Conservation (phyloP, 257 asterid genomes). For the Ajuga chamaepitys region DNA sequence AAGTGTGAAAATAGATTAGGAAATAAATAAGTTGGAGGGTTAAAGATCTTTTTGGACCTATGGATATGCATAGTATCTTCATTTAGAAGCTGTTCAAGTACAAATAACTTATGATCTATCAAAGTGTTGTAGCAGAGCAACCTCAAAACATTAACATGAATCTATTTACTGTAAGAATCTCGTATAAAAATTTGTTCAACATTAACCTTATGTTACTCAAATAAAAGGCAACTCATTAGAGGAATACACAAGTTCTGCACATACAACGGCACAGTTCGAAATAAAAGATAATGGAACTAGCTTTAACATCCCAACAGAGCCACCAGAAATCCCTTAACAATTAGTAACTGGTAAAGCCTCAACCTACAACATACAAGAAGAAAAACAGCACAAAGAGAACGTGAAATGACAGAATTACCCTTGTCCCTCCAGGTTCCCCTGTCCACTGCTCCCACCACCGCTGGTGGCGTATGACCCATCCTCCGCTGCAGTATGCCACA, state of each 20-base stretch:
- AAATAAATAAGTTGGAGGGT: neutral
- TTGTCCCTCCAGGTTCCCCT: constrained; percentile 46
- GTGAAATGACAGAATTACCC: constrained; percentile 23
- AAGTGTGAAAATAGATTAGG: neutral
- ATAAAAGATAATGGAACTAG: neutral
- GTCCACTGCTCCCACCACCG: constrained; percentile 42
- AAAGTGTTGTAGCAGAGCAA: neutral
- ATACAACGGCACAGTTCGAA: neutral
- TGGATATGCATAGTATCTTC: neutral
- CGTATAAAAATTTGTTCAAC: neutral
- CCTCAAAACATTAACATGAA: neutral
- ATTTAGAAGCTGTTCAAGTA: neutral
- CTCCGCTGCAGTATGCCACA: constrained; percentile 62
- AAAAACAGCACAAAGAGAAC: no score
- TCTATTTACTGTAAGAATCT: neutral
- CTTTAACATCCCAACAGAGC: neutral
- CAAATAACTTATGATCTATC: neutral
- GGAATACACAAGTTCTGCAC: neutral
- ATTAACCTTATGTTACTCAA: neutral
- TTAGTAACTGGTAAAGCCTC: neutral
- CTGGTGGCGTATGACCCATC: constrained; percentile 55
- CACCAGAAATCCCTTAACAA: neutral
- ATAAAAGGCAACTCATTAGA: no score
- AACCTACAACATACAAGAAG: neutral
- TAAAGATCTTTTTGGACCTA: neutral